Base-by-base conservation (phyloP, 768 basidiomycete genomes). In the Russula vinacea region DNA sequence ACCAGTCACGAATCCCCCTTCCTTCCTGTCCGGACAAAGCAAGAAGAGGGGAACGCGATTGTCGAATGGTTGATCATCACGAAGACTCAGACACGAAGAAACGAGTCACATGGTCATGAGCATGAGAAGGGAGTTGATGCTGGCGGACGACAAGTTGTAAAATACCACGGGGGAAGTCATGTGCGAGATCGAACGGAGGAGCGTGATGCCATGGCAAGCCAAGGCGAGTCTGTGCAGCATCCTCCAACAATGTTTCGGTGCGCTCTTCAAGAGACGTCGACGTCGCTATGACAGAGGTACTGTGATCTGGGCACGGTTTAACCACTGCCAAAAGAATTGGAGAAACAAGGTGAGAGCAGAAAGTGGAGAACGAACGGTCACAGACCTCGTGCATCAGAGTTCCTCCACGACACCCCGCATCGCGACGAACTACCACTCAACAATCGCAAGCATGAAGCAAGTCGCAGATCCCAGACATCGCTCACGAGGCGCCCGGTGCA, bases 381-480 rank as follows among this genome's bases (percentile, higher is more conserved):
- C n/a, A n/a, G n/a, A n/a, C 89, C 79, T 78, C 62, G 74, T 74
- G 14, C 69, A 65, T 86, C 90, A 92, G 64, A 83, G 78, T 0
- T 67, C 74, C 70, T 85, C 83, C 71, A 85, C 84, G 16, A 85
- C 74, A 0, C 76, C 76, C 49, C 85, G 73, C 50, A 85, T 77
- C 1, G 85, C 86, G 0, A 79, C 76, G 19, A 93, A 71, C 84
- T 88, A 92, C 44, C 94, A 74, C 40, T 94, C 89, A 26, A 89
- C 75, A 2, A 94, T 65, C 0, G 83, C 87, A 2, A 94, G 79
- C 62, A 95, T 60, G 70, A 94, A 87, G 71, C 29, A 29, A 29
- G 29, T n/a, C n/a, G 5, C 5, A 29, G 29, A 5, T 29, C 5
- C 29, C 5, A 29, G 29, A 2, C 5, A 29, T 29, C 29, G 2